Percentiles rank a stretch among this genome's conserved stretches.
Conservation (phyloP, 495 filamentous ascomycete genomes). For the Neurospora tetrasperma region DNA sequence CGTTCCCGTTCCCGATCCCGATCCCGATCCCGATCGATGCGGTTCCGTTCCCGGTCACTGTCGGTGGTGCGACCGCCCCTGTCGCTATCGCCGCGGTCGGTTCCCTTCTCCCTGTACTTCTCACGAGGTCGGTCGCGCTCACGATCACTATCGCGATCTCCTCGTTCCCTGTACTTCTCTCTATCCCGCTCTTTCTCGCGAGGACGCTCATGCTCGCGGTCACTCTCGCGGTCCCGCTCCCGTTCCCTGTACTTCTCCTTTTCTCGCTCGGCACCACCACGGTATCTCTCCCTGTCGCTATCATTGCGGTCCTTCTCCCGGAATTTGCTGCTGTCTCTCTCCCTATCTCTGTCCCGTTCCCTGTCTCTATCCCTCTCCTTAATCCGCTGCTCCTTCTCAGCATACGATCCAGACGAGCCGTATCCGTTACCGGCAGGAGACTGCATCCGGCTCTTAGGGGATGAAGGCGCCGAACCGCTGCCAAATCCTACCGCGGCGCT, state of each 20-base stretch:
- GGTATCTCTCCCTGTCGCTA: neutral
- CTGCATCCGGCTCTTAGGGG: neutral
- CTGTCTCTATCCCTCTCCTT: neutral
- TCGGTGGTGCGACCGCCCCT: neutral
- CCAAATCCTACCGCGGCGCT: neutral
- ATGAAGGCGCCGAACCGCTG: neutral
- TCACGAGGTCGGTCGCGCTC: neutral
- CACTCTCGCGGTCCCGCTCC: neutral
- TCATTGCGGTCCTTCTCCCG: neutral
- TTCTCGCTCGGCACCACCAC: neutral
- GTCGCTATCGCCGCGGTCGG: neutral
- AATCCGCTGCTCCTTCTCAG: neutral
- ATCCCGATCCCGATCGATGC: neutral
- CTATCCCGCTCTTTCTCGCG: neutral
- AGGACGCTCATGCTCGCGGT: neutral
- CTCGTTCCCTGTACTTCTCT: neutral
- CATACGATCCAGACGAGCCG: neutral
- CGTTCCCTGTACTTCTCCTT: neutral
- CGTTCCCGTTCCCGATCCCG: neutral
- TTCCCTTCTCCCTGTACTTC: neutral
- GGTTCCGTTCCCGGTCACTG: neutral
- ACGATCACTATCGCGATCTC: neutral
- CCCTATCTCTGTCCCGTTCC: neutral
- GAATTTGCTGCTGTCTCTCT: neutral
- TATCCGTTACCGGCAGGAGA: neutral